phyloP scores from a whole-genome alignment of 257 asterid genomes.

The Solanum microdontum region DNA sequence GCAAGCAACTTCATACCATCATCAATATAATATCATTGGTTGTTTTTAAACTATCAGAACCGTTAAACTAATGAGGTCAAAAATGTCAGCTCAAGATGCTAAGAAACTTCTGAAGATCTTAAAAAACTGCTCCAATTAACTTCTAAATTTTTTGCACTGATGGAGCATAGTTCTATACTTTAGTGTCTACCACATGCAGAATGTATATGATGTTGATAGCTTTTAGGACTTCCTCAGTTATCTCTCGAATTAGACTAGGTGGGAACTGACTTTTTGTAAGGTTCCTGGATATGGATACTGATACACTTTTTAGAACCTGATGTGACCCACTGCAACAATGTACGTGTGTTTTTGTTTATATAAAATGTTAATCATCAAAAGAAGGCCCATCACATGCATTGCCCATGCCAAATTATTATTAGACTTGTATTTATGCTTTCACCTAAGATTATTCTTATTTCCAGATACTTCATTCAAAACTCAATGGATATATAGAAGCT shows the following conservation, averaged over 20 bases:
- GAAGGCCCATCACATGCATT: background rate
- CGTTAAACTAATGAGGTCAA: background rate
- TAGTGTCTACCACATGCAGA: background rate
- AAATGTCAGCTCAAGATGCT: background rate
- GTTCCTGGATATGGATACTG: background rate
- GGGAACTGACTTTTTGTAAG: background rate
- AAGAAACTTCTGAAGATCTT: background rate
- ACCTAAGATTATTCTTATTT: background rate
- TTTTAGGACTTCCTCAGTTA: background rate
- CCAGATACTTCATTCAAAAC: constrained; percentile 72
- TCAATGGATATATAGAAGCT: constrained; percentile 32
- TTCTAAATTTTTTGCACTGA: background rate
- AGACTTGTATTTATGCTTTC: background rate
- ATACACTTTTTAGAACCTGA: background rate
- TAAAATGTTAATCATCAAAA: background rate
- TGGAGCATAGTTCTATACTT: background rate
- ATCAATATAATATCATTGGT: background rate
- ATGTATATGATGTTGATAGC: background rate
- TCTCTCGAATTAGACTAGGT: background rate
- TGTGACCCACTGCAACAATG: background rate
- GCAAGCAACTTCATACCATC: background rate
- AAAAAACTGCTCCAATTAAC: background rate
- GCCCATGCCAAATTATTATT: background rate
- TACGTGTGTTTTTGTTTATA: background rate
- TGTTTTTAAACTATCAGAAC: background rate